Evolutionary conservation across 139 green algal genomes (phyloP).

Genomic region (Chlorella vulgaris): DNA sequence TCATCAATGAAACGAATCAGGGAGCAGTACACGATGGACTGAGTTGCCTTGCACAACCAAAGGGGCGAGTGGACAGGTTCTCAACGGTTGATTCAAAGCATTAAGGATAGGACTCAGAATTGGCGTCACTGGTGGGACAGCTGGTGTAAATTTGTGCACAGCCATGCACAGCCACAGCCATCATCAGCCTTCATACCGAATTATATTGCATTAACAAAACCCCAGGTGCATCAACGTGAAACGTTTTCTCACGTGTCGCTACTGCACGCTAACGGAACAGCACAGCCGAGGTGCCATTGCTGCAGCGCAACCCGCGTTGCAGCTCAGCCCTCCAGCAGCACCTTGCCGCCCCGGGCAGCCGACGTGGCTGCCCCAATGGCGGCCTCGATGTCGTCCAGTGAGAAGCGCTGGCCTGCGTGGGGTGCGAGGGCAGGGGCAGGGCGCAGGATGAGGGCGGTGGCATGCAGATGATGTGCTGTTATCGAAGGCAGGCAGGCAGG

Average conservation of each 20-base stretch:
- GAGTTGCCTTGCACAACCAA: too few species aligned
- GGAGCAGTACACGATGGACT: too few species aligned
- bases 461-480: background rate
- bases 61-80: too few species aligned
- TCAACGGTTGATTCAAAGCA: too few species aligned
- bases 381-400: constrained; percentile 33
- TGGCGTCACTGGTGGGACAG: too few species aligned
- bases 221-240: background rate
- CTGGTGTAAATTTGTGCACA: too few species aligned
- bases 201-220: background rate
- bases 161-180: too few species aligned
- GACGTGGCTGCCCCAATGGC: constrained; percentile 27
- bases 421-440: background rate
- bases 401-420: constrained; percentile 34
- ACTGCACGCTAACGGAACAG: background rate
- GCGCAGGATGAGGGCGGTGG: background rate
- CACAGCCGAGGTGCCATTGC: background rate
- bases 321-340: constrained; percentile 45
- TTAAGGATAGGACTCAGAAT: too few species aligned
- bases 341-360: constrained; percentile 45
- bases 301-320: background rate
- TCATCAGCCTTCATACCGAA: background rate
- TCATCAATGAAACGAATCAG: too few species aligned
- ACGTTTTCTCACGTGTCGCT: background rate
- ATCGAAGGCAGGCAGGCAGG: background rate